phyloP scores from a whole-genome alignment of 352 stramenopile genomes.

The Phytophthora brassicae region DNA sequence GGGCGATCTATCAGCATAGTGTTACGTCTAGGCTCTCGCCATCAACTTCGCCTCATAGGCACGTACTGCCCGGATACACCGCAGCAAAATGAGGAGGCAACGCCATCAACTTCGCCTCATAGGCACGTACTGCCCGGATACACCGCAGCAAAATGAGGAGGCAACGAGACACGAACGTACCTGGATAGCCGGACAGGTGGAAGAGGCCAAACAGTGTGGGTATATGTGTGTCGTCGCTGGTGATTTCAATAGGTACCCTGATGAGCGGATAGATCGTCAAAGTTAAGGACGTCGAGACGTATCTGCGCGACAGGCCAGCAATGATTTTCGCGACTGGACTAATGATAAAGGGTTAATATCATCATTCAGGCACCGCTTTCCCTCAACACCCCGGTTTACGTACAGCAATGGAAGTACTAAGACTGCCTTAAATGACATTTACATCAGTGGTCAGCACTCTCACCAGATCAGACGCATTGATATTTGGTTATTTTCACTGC shows the following conservation, averaged over 20 bases:
- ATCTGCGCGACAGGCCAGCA: not conserved
- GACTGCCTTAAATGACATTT: constrained; percentile 1
- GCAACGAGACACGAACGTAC: not conserved
- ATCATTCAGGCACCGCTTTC: not conserved
- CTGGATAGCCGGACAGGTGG: not conserved
- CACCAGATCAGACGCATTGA: not conserved
- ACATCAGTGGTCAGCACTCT: not conserved
- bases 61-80: constrained; percentile 3
- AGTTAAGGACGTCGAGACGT: not conserved
- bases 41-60: not conserved
- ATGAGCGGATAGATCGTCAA: not conserved
- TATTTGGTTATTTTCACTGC: constrained; percentile 2
- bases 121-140: constrained; percentile 3
- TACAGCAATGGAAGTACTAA: not conserved
- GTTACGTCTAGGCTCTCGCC: not conserved
- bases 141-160: not conserved
- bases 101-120: not conserved
- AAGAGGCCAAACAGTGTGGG: not conserved
- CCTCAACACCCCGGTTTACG: not conserved
- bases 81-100: not conserved
- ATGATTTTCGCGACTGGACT: not conserved
- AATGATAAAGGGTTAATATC: not conserved
- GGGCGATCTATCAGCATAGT: constrained; percentile 1
- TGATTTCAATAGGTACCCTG: not conserved
- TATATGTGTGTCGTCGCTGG: constrained; percentile 1